Evolutionary conservation across 208 protist species (phyloP).

Genomic region (Endotrypanum monterogeii): DNA sequence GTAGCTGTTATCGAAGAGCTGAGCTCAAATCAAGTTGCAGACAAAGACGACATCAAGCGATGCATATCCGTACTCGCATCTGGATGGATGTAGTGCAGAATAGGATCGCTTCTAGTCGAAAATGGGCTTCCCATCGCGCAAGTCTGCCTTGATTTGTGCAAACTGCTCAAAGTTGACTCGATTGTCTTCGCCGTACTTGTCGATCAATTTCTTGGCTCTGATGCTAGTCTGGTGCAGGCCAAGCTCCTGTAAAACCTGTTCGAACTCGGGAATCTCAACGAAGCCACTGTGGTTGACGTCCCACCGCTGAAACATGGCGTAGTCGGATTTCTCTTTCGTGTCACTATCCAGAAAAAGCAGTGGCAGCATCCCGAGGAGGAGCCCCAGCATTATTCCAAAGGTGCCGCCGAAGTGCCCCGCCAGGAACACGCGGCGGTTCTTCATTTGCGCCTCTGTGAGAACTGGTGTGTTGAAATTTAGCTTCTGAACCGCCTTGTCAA

Average conservation of each 20-base stretch:
- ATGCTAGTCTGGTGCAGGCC: constrained; percentile 45
- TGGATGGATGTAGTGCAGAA: background rate
- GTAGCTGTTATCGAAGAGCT: background rate
- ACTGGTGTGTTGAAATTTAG: constrained; percentile 73
- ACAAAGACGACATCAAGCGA: no score
- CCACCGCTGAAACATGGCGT: constrained; percentile 76
- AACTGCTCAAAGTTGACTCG: constrained; percentile 81
- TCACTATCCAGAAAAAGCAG: constrained; percentile 76
- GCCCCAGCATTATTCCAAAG: constrained; percentile 84
- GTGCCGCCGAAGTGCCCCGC: constrained; percentile 90
- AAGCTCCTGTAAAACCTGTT: constrained; percentile 58
- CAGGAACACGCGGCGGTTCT: constrained; percentile 77
- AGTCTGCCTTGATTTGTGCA: constrained; percentile 59
- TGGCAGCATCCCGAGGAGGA: constrained; percentile 87
- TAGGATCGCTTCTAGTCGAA: constrained; percentile 41
- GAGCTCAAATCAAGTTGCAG: background rate
- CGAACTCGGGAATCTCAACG: constrained; percentile 70
- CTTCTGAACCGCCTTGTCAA: constrained; percentile 86
- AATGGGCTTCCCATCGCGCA: constrained; percentile 67
- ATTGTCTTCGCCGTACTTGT: constrained; percentile 69
- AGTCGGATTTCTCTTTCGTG: constrained; percentile 75
- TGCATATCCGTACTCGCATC: background rate
- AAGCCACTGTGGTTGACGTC: constrained; percentile 77
- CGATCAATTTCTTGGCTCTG: constrained; percentile 50
- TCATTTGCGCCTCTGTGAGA: constrained; percentile 88